phyloP scores from a whole-genome alignment of 164 flowering plant species.

The Sextonia rubra region DNA sequence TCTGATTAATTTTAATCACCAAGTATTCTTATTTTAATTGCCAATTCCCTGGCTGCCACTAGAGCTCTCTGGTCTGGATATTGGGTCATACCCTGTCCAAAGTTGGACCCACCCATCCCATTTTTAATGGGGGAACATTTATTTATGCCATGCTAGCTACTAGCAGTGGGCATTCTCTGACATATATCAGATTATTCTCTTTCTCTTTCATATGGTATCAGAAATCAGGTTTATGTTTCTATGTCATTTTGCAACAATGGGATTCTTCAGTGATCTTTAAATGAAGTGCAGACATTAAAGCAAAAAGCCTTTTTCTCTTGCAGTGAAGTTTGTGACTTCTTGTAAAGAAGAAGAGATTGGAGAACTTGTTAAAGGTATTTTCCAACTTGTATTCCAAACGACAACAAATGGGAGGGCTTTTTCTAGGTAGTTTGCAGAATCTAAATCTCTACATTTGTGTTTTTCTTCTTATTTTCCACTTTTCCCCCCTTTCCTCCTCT shows the following conservation, averaged over 20 bases:
- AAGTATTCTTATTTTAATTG: too few relatives aligned
- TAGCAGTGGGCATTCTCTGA: too few relatives aligned
- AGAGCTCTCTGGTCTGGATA: too few relatives aligned
- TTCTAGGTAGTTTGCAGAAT: background rate
- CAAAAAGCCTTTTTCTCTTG: constrained; percentile 7
- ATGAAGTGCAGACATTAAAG: background rate
- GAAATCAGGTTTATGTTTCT: background rate
- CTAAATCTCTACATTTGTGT: background rate
- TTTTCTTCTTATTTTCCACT: background rate
- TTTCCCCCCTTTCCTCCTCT: background rate
- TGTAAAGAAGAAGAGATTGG: constrained; percentile 43
- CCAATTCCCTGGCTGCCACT: too few relatives aligned
- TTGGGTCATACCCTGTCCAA: too few relatives aligned
- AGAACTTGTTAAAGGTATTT: constrained; percentile 33
- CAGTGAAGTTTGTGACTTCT: constrained; percentile 47
- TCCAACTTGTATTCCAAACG: constrained; percentile 29
- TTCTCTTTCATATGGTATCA: background rate
- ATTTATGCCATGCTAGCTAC: too few relatives aligned
- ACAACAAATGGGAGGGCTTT: background rate
- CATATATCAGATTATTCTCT: background rate
- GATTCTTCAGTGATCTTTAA: background rate
- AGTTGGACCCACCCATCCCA: too few relatives aligned
- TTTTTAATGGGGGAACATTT: too few relatives aligned
- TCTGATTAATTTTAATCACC: too few relatives aligned
- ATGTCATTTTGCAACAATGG: background rate